Percentiles rank a stretch among this genome's conserved stretches.
Conservation (phyloP, 108 stramenopile genomes). For the Cyclotella choctawhatcheeana region DNA sequence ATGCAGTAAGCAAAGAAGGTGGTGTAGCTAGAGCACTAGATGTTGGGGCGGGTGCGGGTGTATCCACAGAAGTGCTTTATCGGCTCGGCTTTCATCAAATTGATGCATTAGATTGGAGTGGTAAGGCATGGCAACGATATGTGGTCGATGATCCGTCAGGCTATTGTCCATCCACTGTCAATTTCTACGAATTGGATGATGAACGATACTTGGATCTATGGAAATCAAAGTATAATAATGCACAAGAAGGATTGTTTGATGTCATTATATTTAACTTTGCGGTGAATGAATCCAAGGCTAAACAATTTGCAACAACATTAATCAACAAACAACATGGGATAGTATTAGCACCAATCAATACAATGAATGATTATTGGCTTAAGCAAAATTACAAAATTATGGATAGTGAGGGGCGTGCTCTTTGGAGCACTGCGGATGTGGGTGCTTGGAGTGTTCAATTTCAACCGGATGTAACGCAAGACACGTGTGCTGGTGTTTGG, state of each 20-base stretch:
- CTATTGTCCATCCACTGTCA: constrained; percentile 60
- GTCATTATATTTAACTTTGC: constrained; percentile 87
- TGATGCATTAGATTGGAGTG: constrained; percentile 88
- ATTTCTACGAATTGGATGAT: constrained; percentile 82
- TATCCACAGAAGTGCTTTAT: constrained; percentile 79
- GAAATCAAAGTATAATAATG: neutral
- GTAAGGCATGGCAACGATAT: constrained; percentile 71
- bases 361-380: constrained; percentile 83
- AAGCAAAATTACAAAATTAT: constrained; percentile 77
- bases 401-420: constrained; percentile 55
- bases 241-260: constrained; percentile 52
- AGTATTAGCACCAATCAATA: constrained; percentile 82
- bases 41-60: constrained; percentile 87
- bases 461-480: constrained; percentile 88
- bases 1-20: constrained; percentile 11
- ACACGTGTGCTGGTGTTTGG: constrained; percentile 89
- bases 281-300: constrained; percentile 78
- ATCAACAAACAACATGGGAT: constrained; percentile 61
- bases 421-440: constrained; percentile 72
- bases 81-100: constrained; percentile 71
- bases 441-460: constrained; percentile 92
- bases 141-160: constrained; percentile 62
- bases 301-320: constrained; percentile 56
- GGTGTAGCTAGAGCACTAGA: constrained; percentile 58
- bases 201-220: constrained; percentile 64